These are phyloP conservation scores for Artemisia argyi DNA, from an alignment of 129 eudicot species.

Conservation along the genomic window DNA sequence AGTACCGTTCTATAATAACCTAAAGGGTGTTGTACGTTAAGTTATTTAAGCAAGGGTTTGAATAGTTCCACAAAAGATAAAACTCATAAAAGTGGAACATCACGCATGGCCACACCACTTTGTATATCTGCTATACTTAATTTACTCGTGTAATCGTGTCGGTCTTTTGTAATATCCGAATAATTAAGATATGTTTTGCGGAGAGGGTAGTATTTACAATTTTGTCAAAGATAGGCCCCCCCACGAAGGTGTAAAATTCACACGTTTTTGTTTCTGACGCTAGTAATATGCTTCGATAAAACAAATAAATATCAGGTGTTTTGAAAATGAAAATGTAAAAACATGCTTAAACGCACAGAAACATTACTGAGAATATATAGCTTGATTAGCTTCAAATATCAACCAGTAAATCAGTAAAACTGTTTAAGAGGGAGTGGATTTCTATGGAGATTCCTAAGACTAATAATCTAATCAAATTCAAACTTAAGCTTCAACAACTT, in stretches of 20 bases:
- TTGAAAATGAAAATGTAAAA: too few relatives aligned
- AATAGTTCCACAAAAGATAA: neutral
- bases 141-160: neutral
- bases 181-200: conserved; percentile 19
- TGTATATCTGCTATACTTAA: too few relatives aligned
- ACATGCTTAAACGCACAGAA: too few relatives aligned
- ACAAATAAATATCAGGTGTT: too few relatives aligned
- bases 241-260: neutral
- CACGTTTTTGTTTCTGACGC: neutral
- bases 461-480: too few relatives aligned
- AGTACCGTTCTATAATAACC: neutral
- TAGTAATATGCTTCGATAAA: too few relatives aligned
- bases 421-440: too few relatives aligned
- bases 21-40: neutral
- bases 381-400: too few relatives aligned
- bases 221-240: conserved; percentile 28
- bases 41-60: neutral
- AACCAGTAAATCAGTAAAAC: too few relatives aligned
- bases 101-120: conserved; percentile 18
- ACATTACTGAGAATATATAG: too few relatives aligned
- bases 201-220: conserved; percentile 19
- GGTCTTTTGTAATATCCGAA: conserved; percentile 5
- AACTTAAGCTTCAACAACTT: too few relatives aligned
- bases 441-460: too few relatives aligned
- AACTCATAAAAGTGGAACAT: conserved; percentile 21